Conservation (phyloP, 768 basidiomycete genomes). For the Artomyces pyxidatus region DNA sequence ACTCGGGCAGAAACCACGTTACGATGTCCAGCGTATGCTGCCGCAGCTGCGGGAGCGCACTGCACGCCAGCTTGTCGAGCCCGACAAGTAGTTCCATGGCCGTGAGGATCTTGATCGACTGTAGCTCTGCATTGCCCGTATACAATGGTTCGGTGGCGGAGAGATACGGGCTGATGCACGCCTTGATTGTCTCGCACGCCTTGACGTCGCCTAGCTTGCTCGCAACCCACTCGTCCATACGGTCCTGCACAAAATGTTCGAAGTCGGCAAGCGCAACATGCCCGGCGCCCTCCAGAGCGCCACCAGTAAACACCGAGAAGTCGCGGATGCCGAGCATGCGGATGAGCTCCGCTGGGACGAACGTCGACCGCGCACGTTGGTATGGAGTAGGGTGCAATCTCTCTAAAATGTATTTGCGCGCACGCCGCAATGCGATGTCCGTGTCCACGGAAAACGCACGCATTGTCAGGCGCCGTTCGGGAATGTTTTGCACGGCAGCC, state of each 20-base stretch:
- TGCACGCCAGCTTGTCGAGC: conserved; percentile 29
- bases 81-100: conserved; percentile 43
- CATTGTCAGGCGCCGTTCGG: too few species aligned
- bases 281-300: neutral
- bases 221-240: conserved; percentile 1
- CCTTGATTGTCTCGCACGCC: neutral
- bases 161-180: conserved; percentile 8
- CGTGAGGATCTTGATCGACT: conserved; percentile 35
- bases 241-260: conserved; percentile 1
- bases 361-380: too few species aligned
- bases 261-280: conserved; percentile 6
- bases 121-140: conserved; percentile 10
- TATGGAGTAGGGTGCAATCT: too few species aligned
- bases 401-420: too few species aligned
- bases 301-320: neutral
- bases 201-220: neutral
- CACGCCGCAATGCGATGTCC: too few species aligned
- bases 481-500: too few species aligned
- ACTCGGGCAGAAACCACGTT: too few species aligned
- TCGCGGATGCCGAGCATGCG: neutral
- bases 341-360: too few species aligned
- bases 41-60: conserved; percentile 30
- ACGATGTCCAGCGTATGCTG: conserved; percentile 43
- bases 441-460: too few species aligned
- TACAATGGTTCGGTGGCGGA: neutral